A percentile compares a stretch with the other conserved stretches of the same genome.
phyloP scores from a whole-genome alignment of 768 basidiomycete genomes.

The Coprinopsis marcescibilis region DNA sequence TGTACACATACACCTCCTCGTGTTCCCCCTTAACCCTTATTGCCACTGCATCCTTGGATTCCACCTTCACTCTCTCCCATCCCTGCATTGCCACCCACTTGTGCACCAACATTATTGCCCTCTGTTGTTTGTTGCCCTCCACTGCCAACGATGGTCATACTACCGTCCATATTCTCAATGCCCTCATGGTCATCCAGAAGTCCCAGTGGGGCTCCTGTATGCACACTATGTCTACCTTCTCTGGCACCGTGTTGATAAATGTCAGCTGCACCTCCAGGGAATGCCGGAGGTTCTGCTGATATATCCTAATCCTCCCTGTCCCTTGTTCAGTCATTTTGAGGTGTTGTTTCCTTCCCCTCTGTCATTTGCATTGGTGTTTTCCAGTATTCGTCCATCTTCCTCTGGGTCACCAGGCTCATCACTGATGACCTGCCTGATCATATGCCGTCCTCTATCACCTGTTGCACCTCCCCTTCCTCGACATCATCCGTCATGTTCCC shows the following conservation, averaged over 20 bases:
- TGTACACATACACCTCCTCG: constrained; percentile 12
- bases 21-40: constrained; percentile 1
- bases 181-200: constrained; percentile 12
- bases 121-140: constrained; percentile 5
- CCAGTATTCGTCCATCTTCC: too few species aligned
- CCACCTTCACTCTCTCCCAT: constrained; percentile 4
- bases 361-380: neutral
- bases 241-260: constrained; percentile 7
- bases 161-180: constrained; percentile 15
- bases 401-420: too few species aligned
- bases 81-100: constrained; percentile 14
- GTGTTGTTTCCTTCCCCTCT: neutral
- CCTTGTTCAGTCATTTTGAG: neutral
- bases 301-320: constrained; percentile 9
- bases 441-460: too few species aligned
- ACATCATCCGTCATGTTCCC: too few species aligned
- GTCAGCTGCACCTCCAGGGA: constrained; percentile 10
- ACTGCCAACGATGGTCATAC: constrained; percentile 11
- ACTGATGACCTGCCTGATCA: too few species aligned
- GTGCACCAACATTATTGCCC: constrained; percentile 15
- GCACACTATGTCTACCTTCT: constrained; percentile 25
- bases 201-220: constrained; percentile 37
- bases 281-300: constrained; percentile 14
- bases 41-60: constrained; percentile 15
- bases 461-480: too few species aligned